Percentiles rank a stretch among this genome's conserved stretches.
Conservation (phyloP, 2,329 filamentous ascomycete genomes). For the Thelonectria discophora region DNA sequence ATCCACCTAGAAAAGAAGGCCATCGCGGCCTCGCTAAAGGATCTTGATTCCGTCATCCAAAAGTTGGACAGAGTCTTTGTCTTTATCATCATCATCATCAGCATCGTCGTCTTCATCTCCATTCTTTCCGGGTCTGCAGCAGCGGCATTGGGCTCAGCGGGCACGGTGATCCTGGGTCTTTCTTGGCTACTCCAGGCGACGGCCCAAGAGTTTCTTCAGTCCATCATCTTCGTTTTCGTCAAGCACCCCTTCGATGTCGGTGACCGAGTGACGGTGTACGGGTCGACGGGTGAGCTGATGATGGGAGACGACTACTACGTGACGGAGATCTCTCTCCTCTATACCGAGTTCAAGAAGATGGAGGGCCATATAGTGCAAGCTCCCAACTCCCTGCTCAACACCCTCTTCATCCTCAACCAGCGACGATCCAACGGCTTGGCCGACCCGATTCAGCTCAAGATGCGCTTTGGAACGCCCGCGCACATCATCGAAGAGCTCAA, state of each 20-base stretch:
- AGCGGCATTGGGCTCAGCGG: constrained; percentile 87
- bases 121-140: constrained; percentile 91
- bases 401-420: constrained; percentile 93
- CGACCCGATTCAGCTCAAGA: constrained; percentile 82
- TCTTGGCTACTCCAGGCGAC: constrained; percentile 94
- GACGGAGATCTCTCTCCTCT: constrained; percentile 90
- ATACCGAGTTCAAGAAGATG: constrained; percentile 99
- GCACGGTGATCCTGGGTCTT: constrained; percentile 85
- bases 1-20: constrained; percentile 95
- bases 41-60: constrained; percentile 90
- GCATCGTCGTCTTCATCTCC: constrained; percentile 86
- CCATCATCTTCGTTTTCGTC: constrained; percentile 93
- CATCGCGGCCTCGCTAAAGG: constrained; percentile 92
- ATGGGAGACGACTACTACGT: constrained; percentile 95
- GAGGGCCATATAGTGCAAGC: constrained; percentile 96
- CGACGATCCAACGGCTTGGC: constrained; percentile 87
- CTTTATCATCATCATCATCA: constrained; percentile 83
- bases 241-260: constrained; percentile 98
- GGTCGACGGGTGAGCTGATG: constrained; percentile 81
- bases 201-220: constrained; percentile 93
- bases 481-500: constrained; percentile 86
- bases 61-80: constrained; percentile 91
- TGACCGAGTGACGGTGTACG: constrained; percentile 90
- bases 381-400: constrained; percentile 93
- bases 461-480: constrained; percentile 88